A percentile compares a stretch with the other conserved stretches of the same genome.
Conservation (phyloP, 441 rosid genomes). For the Omphalea diandra region DNA sequence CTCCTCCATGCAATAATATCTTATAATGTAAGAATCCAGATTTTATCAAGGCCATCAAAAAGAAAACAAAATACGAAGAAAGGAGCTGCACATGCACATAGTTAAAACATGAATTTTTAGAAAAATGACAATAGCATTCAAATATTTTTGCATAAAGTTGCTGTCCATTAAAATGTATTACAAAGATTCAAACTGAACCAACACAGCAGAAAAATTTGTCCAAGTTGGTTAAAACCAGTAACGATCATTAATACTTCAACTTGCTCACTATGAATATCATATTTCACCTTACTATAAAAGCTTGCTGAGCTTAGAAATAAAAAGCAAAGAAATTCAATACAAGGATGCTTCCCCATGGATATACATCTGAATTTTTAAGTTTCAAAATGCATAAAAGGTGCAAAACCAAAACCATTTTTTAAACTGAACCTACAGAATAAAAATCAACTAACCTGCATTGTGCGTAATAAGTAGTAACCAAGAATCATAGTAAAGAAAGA, state of each 20-base stretch:
- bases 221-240: not conserved
- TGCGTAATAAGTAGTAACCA: not conserved
- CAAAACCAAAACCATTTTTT: not conserved
- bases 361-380: not conserved
- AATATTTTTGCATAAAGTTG: not conserved
- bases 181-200: not conserved
- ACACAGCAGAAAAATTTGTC: not conserved
- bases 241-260: not conserved
- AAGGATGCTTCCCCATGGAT: not conserved
- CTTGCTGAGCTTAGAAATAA: not conserved
- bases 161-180: not conserved
- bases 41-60: not conserved
- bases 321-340: not conserved
- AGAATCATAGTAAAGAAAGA: not conserved
- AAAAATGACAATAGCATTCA: not conserved
- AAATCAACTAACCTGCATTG: not conserved
- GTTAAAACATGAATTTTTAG: not conserved
- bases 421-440: not conserved
- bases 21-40: not conserved
- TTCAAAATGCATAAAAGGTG: not conserved
- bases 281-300: not conserved
- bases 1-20: not conserved
- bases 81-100: not conserved
- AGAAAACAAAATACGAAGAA: not conserved
- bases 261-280: too few species aligned